phyloP scores from a whole-genome alignment of 371 early-diverging fungal genomes.

The Mortierella sp. region DNA sequence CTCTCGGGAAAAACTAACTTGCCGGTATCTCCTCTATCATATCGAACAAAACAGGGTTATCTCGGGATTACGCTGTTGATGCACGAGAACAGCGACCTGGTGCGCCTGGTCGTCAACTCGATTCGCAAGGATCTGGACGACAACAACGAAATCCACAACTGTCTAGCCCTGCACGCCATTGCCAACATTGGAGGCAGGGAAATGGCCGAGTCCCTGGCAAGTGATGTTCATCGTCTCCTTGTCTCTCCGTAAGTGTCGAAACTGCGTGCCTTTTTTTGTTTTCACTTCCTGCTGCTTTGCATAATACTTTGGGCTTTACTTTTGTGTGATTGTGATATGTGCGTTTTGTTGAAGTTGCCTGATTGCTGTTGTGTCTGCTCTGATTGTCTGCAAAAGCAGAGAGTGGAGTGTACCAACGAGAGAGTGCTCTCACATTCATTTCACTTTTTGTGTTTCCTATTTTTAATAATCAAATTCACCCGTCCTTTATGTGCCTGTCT shows the following conservation, averaged over 20 bases:
- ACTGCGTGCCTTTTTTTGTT: constrained; percentile 11
- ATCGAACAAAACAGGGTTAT: constrained; percentile 80
- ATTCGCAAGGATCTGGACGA: constrained; percentile 92
- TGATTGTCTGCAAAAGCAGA: constrained; percentile 6
- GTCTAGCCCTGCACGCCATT: constrained; percentile 94
- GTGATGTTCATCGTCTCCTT: constrained; percentile 88
- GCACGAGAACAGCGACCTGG: constrained; percentile 87
- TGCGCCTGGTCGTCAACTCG: constrained; percentile 88
- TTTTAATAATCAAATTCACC: constrained; percentile 20
- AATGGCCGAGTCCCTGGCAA: constrained; percentile 89
- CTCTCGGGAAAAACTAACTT: background rate
- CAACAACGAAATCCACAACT: constrained; percentile 89
- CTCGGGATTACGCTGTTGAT: constrained; percentile 94
- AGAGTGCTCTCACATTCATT: constrained; percentile 16
- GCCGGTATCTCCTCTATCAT: background rate
- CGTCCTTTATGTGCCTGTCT: background rate
- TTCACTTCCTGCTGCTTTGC: background rate
- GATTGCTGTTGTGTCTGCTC: constrained; percentile 7
- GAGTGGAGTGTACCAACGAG: background rate
- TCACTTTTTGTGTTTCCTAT: constrained; percentile 23
- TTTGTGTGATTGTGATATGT: background rate
- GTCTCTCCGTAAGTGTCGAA: constrained; percentile 78
- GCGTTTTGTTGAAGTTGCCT: background rate
- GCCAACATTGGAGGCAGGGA: constrained; percentile 95
- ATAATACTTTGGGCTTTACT: background rate